These are phyloP conservation scores for Colletotrichum sp. DNA, from an alignment of 2,329 filamentous ascomycete genomes.

Conservation along the genomic window DNA sequence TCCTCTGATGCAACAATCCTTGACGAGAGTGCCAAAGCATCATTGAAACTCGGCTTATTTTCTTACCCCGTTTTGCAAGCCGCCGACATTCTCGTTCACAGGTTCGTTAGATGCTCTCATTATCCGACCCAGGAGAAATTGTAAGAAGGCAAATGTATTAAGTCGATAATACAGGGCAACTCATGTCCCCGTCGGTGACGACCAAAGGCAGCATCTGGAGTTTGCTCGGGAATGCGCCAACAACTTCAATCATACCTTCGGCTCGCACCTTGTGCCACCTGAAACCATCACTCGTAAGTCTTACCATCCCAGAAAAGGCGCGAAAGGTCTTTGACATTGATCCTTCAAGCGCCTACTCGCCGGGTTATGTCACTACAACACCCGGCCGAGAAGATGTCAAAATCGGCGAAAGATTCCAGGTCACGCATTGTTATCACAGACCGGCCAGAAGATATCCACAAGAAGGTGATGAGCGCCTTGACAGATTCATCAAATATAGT, in stretches of 20 bases:
- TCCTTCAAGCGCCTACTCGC: slow-evolving; percentile 69
- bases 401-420: slow-evolving; percentile 73
- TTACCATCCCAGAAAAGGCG: neutral
- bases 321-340: neutral
- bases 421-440: slow-evolving; percentile 89
- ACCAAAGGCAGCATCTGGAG: slow-evolving; percentile 93
- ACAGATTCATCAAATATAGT: slow-evolving; percentile 76
- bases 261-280: slow-evolving; percentile 67
- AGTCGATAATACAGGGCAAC: slow-evolving; percentile 67
- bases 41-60: slow-evolving; percentile 86
- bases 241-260: slow-evolving; percentile 83
- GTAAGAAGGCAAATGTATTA: neutral
- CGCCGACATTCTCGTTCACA: slow-evolving; percentile 89
- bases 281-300: slow-evolving; percentile 73
- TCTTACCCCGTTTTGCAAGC: slow-evolving; percentile 96
- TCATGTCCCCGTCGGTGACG: slow-evolving; percentile 95
- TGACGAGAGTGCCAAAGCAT: slow-evolving; percentile 61
- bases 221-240: slow-evolving; percentile 86
- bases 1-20: slow-evolving; percentile 62
- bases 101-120: slow-evolving; percentile 47
- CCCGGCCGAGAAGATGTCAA: slow-evolving; percentile 90
- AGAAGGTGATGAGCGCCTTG: slow-evolving; percentile 74
- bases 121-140: neutral
- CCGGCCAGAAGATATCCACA: slow-evolving; percentile 62
- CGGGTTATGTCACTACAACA: slow-evolving; percentile 89